A percentile compares a stretch with the other conserved stretches of the same genome.
Evolutionary conservation across 163 green algal genomes (phyloP).

Genomic region (Scenedesmus sp.): DNA sequence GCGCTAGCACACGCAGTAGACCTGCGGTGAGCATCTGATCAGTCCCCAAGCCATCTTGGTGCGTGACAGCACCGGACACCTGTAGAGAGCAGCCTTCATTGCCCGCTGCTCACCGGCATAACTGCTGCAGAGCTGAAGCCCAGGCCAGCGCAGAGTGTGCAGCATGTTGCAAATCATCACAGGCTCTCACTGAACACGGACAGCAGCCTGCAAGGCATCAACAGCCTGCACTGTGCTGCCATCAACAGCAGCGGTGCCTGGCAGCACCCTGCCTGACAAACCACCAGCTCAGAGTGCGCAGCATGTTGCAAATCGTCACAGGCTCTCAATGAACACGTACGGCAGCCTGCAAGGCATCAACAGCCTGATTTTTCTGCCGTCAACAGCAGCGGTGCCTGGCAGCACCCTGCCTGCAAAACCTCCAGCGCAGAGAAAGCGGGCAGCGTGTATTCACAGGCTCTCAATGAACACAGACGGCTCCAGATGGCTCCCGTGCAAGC

Average conservation of each 20-base stretch:
- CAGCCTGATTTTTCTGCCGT: no score
- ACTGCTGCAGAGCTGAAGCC: no score
- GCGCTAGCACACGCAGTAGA: no score
- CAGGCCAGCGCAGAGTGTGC: no score
- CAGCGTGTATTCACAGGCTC: not conserved
- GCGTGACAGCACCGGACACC: no score
- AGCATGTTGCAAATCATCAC: not conserved
- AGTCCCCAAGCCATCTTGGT: no score
- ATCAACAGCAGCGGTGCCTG: not conserved
- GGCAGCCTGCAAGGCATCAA: no score
- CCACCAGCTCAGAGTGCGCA: not conserved
- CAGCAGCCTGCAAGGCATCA: no score
- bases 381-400: not conserved
- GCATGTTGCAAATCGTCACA: not conserved
- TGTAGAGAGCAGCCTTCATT: no score
- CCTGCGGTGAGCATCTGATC: no score
- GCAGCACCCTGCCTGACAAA: not conserved
- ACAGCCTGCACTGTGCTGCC: no score
- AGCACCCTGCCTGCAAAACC: not conserved
- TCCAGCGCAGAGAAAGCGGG: not conserved
- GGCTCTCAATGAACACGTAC: not conserved
- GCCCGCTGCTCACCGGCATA: no score
- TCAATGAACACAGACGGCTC: not conserved
- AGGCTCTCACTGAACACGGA: not conserved
- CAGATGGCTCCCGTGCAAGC: not conserved